Evolutionary conservation across 73 alveolate species (phyloP), one percentile per base, ranked within the genome.

Genomic region (Paraurostyla sp.): DNA sequence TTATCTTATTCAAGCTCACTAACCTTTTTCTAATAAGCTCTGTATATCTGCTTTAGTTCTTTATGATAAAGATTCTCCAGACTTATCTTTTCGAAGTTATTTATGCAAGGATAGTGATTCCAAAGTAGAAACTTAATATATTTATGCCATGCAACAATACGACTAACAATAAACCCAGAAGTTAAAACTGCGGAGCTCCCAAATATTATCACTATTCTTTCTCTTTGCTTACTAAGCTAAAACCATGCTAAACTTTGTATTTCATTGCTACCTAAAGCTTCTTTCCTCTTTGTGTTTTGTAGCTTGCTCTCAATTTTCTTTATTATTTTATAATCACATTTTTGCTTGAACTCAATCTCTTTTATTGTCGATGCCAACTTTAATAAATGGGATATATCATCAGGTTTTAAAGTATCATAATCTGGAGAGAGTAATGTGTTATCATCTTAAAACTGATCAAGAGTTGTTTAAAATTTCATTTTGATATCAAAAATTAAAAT

Each of bases 1-100:
- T 73, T 73, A 50, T 73, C 87, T 45, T 42, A 36, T 18, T 73
- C 87, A 3, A 50, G 18, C 71, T 73, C 87, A 2, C 54, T 0
- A 13, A 30, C 46, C 49, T 73, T 73, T 20, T 43, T 48, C 46
- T 45, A 36, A 73, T 73, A 73, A 27, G 65, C 71, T 73, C 87
- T 73, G n/a, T 50, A 30, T 33, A 73, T 45, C 23, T 36, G 9
- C 71, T 73, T 73, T 45, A 73, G 30, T 73, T 73, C 87, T 30
- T 42, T 15, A 27, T 6, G n/a, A 16, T 73, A 68, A n/a, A 73
- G 49, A 27, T 48, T 73, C 20, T 73, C 46, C 49, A 48, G 30
- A 11, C 48, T 22, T 13, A 73, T 30, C 13, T 73, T 50, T 50
- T 23, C 13, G 71, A 48, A 73, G 20, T 45, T n/a, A n/a, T 45